Evolutionary conservation across 805 yeast species (phyloP).

Genomic region (Ogataea trehaloabstinens): DNA sequence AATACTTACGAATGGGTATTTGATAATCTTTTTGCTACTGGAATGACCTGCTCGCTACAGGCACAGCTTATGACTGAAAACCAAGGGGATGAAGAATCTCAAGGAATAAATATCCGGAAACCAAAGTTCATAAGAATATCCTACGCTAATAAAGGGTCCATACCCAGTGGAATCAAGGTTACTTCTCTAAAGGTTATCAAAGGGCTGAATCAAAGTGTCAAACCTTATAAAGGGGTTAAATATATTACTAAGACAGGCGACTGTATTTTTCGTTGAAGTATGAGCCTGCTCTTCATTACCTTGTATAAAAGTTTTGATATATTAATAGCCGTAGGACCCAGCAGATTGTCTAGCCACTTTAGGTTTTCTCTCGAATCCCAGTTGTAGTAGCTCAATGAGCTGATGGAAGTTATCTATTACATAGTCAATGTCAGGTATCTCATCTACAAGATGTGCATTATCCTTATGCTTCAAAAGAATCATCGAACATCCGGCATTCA

Average conservation of each 20-base stretch:
- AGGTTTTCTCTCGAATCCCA: slow-evolving; percentile 31
- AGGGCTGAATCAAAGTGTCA: slow-evolving; percentile 59
- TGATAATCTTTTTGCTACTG: slow-evolving; percentile 55
- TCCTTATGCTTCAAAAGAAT: slow-evolving; percentile 51
- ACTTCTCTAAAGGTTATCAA: slow-evolving; percentile 55
- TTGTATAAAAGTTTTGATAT: too few relatives aligned
- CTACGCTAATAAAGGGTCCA: slow-evolving; percentile 62
- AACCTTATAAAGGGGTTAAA: slow-evolving; percentile 90
- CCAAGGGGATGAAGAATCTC: slow-evolving; percentile 1
- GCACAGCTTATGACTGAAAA: slow-evolving; percentile 38
- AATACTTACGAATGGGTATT: slow-evolving; percentile 67
- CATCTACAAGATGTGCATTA: slow-evolving; percentile 43
- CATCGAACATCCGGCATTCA: slow-evolving; percentile 60
- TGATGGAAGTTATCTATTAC: slow-evolving; percentile 38
- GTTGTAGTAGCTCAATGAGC: slow-evolving; percentile 33
- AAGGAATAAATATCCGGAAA: slow-evolving; percentile 3
- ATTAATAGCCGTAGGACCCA: slow-evolving; percentile 8
- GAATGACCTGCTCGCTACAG: slow-evolving; percentile 64
- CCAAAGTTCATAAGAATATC: slow-evolving; percentile 49
- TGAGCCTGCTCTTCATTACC: background rate
- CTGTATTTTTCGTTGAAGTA: slow-evolving; percentile 39
- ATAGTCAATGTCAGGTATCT: slow-evolving; percentile 34
- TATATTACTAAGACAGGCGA: slow-evolving; percentile 68
- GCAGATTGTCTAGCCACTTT: slow-evolving; percentile 5
- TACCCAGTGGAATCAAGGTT: slow-evolving; percentile 75